Evolutionary conservation across 2,329 filamentous ascomycete species (phyloP), one percentile per base, ranked within the genome.

Genomic region (Trichocomaceae sp.): DNA sequence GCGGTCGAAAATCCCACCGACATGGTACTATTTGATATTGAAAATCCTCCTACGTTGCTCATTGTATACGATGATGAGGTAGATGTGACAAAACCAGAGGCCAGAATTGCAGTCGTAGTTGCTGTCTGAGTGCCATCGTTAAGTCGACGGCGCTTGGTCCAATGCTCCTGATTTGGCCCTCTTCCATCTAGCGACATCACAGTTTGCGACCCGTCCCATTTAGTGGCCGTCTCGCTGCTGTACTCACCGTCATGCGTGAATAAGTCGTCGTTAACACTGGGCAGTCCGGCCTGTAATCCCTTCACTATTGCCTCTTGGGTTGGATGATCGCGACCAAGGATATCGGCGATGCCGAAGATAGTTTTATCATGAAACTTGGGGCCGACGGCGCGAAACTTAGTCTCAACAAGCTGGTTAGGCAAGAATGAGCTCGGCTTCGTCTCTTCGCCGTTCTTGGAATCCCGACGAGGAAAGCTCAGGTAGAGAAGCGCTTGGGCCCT

Each of bases 401-500:
- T 72, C 17, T 74, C 79, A 58, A 80, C 82, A 68, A 70, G 69
- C 48, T 73, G 69, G 1, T 79, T 74, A 0, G 82, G 78, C 19
- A 96, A 74, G 63, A 96, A 96, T 0, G 79, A 78, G 0, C 89
- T 93, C 15, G 92, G 68, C 7, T 79, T 82, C 0, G 85, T 83
- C 55, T 83, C 76, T 60, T 84, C 79, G 47, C 75, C 72, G 52
- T 72, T 71, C 54, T 82, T 79, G 7, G 85, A 83, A 57, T 83
- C 85, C 61, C 83, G 84, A 37, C 85, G 69, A 0, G 91, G 89
- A 60, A 83, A 88, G 68, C 90, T 96, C 53, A 97, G 76, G 63
- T 96, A 96, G 1, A 99, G 75, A 29, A 97, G 72, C 0, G 83
- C 85, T 67, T 97, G 86, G 6, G 93, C 92, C 67, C 92, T 80